A percentile compares a stretch with the other conserved stretches of the same genome.
Conservation (phyloP, 1,284 basidiomycete genomes). For the Austroboletus rostrupii region DNA sequence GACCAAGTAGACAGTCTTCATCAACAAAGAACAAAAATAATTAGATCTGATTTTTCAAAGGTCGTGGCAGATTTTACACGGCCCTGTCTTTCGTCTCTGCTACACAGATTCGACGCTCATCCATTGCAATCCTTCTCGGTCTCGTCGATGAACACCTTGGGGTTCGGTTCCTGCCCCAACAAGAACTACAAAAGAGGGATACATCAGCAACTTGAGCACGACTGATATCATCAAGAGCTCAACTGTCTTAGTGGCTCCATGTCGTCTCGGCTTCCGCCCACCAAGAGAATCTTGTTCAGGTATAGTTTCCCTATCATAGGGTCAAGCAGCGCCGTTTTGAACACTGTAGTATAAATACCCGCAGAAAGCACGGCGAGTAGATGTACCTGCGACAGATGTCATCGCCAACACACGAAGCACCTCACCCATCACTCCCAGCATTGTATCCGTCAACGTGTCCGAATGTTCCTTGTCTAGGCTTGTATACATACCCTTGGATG, state of each 20-base stretch:
- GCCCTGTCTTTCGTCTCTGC: not conserved
- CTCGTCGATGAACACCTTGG: slow-evolving; percentile 47
- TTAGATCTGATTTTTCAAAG: no score
- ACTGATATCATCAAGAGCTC: no score
- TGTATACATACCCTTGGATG: slow-evolving; percentile 51
- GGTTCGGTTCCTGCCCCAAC: slow-evolving; percentile 73
- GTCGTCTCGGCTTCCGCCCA: slow-evolving; percentile 59
- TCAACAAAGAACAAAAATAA: no score
- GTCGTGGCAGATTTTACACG: not conserved
- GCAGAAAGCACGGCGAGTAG: slow-evolving; percentile 33
- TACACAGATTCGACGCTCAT: slow-evolving; percentile 8
- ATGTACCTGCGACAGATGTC: no score
- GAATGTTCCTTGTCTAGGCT: slow-evolving; percentile 52
- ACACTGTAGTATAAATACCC: slow-evolving; percentile 43
- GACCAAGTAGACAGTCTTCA: no score
- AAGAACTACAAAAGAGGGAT: slow-evolving; percentile 45
- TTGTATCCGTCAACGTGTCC: slow-evolving; percentile 42
- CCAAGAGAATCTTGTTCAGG: slow-evolving; percentile 48
- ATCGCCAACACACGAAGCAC: no score
- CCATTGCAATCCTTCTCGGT: slow-evolving; percentile 13
- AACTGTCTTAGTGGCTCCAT: slow-evolving; percentile 50
- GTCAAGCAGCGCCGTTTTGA: slow-evolving; percentile 68
- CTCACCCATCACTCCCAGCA: slow-evolving; percentile 74
- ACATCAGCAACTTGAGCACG: not conserved
- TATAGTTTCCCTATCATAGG: slow-evolving; percentile 52